Conservation (phyloP, 2,329 filamentous ascomycete genomes). For the Paecilomyces variotii region DNA sequence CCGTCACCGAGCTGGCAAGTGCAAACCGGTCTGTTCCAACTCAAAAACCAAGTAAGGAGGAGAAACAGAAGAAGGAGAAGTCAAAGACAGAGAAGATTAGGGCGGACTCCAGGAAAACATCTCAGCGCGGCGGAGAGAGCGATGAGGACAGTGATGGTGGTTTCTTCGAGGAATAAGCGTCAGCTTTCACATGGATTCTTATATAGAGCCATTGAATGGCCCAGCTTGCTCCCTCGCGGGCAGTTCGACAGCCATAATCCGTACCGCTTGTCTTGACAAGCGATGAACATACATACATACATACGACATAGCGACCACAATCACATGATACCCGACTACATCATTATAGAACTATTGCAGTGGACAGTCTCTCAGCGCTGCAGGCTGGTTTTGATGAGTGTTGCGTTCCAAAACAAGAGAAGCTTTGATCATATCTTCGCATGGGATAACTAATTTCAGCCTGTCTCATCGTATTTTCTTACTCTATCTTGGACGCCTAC, state of each 20-base stretch:
- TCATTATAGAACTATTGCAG: background rate
- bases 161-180: slow-evolving; percentile 27
- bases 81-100: slow-evolving; percentile 5
- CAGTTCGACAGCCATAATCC: background rate
- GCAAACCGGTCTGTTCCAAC: background rate
- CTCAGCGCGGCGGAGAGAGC: slow-evolving; percentile 2
- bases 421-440: too few species aligned
- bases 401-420: too few species aligned
- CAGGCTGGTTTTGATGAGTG: background rate
- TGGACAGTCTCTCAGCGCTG: background rate
- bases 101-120: slow-evolving; percentile 6
- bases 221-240: background rate
- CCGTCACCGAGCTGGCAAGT: background rate
- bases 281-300: background rate
- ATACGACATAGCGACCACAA: background rate
- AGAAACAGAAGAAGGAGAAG: slow-evolving; percentile 5
- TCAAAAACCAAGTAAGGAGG: slow-evolving; percentile 6
- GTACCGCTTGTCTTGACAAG: background rate
- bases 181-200: background rate
- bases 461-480: too few species aligned
- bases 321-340: background rate
- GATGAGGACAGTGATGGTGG: slow-evolving; percentile 31
- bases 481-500: too few species aligned
- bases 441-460: too few species aligned
- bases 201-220: background rate